These are phyloP conservation scores for Rhodocollybia butyracea DNA, from an alignment of 768 basidiomycete species.

Conservation along the genomic window DNA sequence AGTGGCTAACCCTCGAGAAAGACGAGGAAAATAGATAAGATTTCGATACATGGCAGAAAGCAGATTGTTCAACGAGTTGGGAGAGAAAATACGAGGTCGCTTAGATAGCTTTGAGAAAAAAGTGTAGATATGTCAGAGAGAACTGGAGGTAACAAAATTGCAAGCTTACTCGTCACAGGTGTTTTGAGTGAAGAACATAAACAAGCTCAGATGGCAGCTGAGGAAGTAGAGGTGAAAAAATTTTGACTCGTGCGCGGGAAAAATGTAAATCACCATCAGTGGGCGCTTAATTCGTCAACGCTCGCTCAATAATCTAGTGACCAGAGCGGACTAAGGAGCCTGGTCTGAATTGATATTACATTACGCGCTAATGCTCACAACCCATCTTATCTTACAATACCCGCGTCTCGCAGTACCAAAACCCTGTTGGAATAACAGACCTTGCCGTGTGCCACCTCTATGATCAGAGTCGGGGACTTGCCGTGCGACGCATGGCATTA, in stretches of 20 bases:
- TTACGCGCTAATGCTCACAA: no score
- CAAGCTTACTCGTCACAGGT: slow-evolving; percentile 82
- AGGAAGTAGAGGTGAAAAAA: background rate
- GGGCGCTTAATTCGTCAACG: no score
- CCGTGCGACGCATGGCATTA: no score
- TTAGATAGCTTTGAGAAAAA: slow-evolving; percentile 62
- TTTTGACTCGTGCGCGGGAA: background rate
- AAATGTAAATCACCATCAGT: no score
- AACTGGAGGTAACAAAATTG: slow-evolving; percentile 12
- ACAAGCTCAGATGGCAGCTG: slow-evolving; percentile 20
- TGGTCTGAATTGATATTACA: no score
- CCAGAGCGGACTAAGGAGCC: no score
- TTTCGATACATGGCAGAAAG: slow-evolving; percentile 51
- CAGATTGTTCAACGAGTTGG: slow-evolving; percentile 28
- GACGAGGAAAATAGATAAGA: slow-evolving; percentile 43
- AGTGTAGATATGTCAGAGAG: background rate
- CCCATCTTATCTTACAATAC: no score
- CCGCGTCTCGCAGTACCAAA: no score
- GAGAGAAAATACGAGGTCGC: slow-evolving; percentile 87
- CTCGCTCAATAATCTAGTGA: no score
- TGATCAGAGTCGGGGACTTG: no score
- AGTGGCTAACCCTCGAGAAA: slow-evolving; percentile 65
- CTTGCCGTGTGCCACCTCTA: no score
- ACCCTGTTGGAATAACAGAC: no score
- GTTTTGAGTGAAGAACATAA: slow-evolving; percentile 83